Conservation (phyloP, 306 rosid genomes). For the Aeschynomene evenia region DNA sequence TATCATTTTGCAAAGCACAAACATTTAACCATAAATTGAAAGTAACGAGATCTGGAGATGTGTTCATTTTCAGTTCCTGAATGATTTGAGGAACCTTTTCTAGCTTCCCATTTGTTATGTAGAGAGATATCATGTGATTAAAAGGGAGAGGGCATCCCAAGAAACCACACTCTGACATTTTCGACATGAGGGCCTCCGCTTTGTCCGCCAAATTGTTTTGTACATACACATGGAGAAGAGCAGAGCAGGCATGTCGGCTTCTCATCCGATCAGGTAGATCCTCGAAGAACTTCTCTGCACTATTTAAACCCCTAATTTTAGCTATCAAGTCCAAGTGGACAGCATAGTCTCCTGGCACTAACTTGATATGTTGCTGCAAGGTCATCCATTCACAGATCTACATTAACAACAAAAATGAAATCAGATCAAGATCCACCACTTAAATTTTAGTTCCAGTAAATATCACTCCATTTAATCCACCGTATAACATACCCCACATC, state of each 20-base stretch:
- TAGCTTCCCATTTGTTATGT: slow-evolving; percentile 60
- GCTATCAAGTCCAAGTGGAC: slow-evolving; percentile 90
- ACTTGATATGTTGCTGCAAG: slow-evolving; percentile 62
- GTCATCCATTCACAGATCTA: slow-evolving; percentile 97
- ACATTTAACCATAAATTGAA: slow-evolving; percentile 65
- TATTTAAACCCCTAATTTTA: slow-evolving; percentile 74
- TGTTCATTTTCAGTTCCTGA: slow-evolving; percentile 57
- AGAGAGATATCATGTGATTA: slow-evolving; percentile 77
- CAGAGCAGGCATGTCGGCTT: slow-evolving; percentile 46
- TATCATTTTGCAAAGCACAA: slow-evolving; percentile 63
- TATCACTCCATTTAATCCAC: slow-evolving; percentile 4
- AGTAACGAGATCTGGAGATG: slow-evolving; percentile 65
- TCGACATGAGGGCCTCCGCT: slow-evolving; percentile 81
- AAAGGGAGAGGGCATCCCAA: slow-evolving; percentile 66
- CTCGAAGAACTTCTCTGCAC: slow-evolving; percentile 93
- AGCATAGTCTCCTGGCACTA: slow-evolving; percentile 78
- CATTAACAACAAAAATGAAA: slow-evolving; percentile 4
- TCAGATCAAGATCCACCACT: slow-evolving; percentile 22
- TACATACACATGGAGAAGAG: slow-evolving; percentile 83
- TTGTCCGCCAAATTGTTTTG: slow-evolving; percentile 56
- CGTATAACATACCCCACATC: neutral
- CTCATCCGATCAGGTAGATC: slow-evolving; percentile 68
- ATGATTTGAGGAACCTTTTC: slow-evolving; percentile 62
- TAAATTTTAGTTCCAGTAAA: slow-evolving; percentile 5
- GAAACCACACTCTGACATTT: slow-evolving; percentile 74